Base-by-base conservation (phyloP, 2,329 filamentous ascomycete species). In the Bipolaris zeicola region DNA sequence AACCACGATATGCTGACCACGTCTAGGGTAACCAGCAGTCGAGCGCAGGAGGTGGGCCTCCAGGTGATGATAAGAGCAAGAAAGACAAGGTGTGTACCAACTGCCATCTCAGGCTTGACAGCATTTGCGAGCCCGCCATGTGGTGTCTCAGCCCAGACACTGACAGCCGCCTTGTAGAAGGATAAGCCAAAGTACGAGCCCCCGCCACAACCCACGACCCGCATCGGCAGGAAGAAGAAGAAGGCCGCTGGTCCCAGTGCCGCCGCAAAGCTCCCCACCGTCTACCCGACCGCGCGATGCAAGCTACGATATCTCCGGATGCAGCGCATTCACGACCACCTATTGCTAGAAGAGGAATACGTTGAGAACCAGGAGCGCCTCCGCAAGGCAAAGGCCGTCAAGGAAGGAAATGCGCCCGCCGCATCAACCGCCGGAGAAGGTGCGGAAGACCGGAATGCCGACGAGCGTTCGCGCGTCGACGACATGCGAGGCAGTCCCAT, bases 131-230 rank as follows among this genome's bases (percentile, higher is more conserved):
- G 48, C 36, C 49, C 14, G 53, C 48, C 22, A 41, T 55, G 39
- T 44, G 39, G 45, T 44, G 47, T 34, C 52, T 55, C 41, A 52
- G 49, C 49, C 28, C 43, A 38, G 26, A 49, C 24, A 45, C 55
- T 57, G 42, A 53, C 55, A 39, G 28, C 13, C 20, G 38, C 44
- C 31, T 54, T 54, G 18, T 50, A 58, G 94, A 98, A 99, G 86
- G 94, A 99, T 63, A 99, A 99, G 89, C 95, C 95, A 76, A 98
- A 96, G 90, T 99, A 99, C 84, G 95, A 99, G 80, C 95, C 95
- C 64, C 95, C 95, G 68, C 95, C 95, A 78, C 89, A 94, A 73
- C 95, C 95, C 62, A 99, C 95, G 61, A 98, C 95, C 66, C 91
- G 95, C 77, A 89, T 99, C 76, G 95, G 95, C 60, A 91, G 94